Evolutionary conservation across 306 rosid species (phyloP), one percentile per base, ranked within the genome.

Genomic region (Sicyos edulis): DNA sequence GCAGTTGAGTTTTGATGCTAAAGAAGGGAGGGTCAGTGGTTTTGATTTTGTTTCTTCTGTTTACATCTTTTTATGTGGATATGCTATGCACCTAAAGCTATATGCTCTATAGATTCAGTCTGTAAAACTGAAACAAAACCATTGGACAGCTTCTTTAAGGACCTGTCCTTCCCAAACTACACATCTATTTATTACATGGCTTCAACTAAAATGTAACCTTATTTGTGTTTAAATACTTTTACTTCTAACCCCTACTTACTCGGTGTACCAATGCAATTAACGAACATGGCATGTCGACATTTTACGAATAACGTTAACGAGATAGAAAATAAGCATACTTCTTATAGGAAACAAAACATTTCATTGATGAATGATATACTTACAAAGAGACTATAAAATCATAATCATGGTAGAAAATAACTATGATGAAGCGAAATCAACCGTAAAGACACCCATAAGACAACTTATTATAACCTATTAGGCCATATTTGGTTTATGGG

Each of bases 41-140:
- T 26, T 59, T 26, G 20, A 45, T 60, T 60, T 20, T 19, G 13
- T 20, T 8, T 32, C 42, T 37, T 26, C 66, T 7, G 51, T 16
- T 63, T 34, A 3, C 70, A 40, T 37, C 70, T n/a, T 63, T 63
- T 63, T 37, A 63, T 16, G 69, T 62, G 14, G 69, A 60, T 37
- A 37, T 37, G 42, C 66, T 59, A 52, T 16, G 9, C 21, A n/a
- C 7, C 32, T 16, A 40, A 40, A 0, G 45, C 45, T 40, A 7
- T 32, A 6, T 40, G 9, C 9, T 6, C 66, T 7, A 59, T 0
- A 59, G 5, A 26, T 59, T 14, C 20, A 59, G 11, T 59, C 45
- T 13, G 14, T 21, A 62, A 62, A 16, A 40, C 49, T 34, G 12
- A n/a, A 63, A n/a, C 20, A 62, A 16, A 1, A 26, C 29, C 29